Percentiles rank a stretch among this genome's conserved stretches.
phyloP scores from a whole-genome alignment of 257 asterid genomes.

The Solanum medicagineum region DNA sequence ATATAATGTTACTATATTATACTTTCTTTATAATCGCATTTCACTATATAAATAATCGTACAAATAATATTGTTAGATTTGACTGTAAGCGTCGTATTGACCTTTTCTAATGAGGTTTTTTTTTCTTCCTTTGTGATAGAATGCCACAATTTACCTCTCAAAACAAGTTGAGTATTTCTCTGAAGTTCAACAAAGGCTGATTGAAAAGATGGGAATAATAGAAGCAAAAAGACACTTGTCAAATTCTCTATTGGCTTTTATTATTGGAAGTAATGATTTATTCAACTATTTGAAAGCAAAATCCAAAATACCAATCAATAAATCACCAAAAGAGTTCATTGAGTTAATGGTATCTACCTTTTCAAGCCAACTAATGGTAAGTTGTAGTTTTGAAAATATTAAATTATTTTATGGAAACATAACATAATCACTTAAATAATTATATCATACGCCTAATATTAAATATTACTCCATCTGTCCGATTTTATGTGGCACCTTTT shows the following conservation, averaged over 20 bases:
- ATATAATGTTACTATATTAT: neutral
- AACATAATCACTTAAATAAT: neutral
- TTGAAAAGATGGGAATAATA: conserved; percentile 15
- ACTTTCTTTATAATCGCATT: neutral
- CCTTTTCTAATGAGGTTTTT: neutral
- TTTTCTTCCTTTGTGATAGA: conserved; percentile 2
- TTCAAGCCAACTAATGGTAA: conserved; percentile 36
- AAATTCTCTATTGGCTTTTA: conserved; percentile 43
- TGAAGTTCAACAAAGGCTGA: conserved; percentile 23
- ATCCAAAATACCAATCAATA: neutral
- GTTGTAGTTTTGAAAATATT: neutral
- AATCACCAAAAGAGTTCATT: conserved; percentile 42
- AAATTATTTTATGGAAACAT: neutral
- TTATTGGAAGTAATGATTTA: conserved; percentile 77
- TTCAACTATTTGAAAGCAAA: conserved; percentile 24
- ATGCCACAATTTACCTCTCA: conserved; percentile 19
- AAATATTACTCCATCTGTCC: neutral
- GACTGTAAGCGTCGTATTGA: neutral
- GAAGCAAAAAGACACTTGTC: conserved; percentile 35
- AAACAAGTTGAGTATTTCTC: conserved; percentile 42
- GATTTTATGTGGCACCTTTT: no score
- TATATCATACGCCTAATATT: neutral
- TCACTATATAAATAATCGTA: neutral
- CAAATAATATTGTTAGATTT: rapidly evolving
- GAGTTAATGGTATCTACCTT: conserved; percentile 47